Base-by-base conservation (phyloP, 768 basidiomycete species). In the Tricholoma saponaceum region DNA sequence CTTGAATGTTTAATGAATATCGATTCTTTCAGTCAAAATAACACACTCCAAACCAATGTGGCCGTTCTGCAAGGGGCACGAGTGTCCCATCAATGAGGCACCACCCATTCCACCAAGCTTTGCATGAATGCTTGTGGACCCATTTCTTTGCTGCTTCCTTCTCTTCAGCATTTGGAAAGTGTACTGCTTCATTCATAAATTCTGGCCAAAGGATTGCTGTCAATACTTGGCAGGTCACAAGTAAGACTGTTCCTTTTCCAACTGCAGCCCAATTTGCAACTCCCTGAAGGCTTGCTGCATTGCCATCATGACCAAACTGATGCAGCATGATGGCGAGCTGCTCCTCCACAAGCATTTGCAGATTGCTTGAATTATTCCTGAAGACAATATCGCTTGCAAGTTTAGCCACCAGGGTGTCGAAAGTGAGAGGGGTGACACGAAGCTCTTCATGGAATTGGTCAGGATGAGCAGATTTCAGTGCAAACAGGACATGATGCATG, bases 11-110 rank as follows among this genome's bases (percentile, higher is more conserved):
- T 46, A 72, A 22, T n/a, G 67, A 70, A 35, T 72, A 70, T 25
- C 67, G 64, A 18, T 55, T 62, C 56, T 72, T 72, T 10, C 60
- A 26, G 54, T 69, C 66, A 63, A 62, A 72, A 35, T 62, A 73
- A n/a, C n/a, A n/a, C n/a, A n/a, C n/a, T n/a, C n/a, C n/a, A n/a
- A n/a, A n/a, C n/a, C n/a, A n/a, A n/a, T 72, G 63, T 32, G 70
- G 70, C 0, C 52, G 35, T 1, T 59, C 44, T 23, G 54, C 61
- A 0, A 68, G 58, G 1, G 61, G 59, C 0, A 65, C 50, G 50
- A 66, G 53, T 4, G 61, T 67, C 0, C 65, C 61, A 63, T 67
- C 62, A 20, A 66, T 57, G 44, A 63, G 53, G 14, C 54, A 54
- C 59, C 58, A 66, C 1, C 66, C 66, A 60, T 64, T 41, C 14